Conservation (phyloP, 257 asterid species). For the Solanum sitiens region DNA sequence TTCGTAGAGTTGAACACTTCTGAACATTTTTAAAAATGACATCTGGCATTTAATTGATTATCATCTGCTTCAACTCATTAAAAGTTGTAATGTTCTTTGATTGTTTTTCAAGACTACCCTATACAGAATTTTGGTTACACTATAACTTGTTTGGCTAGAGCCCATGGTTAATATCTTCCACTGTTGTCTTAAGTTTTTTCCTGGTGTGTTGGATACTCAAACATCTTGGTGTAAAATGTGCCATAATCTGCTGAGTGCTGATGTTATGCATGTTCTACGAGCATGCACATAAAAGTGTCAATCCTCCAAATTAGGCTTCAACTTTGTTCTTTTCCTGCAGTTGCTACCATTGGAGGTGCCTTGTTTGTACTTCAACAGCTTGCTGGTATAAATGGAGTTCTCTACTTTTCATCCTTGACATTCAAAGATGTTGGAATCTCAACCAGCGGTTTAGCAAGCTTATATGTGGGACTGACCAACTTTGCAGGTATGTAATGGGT, state of each 20-base stretch:
- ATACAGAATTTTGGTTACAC: not conserved
- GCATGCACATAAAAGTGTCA: not conserved
- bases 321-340: constrained; percentile 31
- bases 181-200: not conserved
- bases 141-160: not conserved
- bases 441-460: constrained; percentile 62
- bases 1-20: not conserved
- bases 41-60: not conserved
- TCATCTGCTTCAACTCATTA: not conserved
- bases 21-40: not conserved
- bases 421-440: constrained; percentile 73
- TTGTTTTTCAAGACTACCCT: not conserved
- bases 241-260: not conserved
- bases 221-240: not conserved
- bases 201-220: not conserved
- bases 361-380: constrained; percentile 77
- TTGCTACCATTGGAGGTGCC: constrained; percentile 72
- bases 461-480: constrained; percentile 57
- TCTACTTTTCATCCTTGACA: constrained; percentile 79
- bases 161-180: not conserved
- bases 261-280: not conserved
- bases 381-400: constrained; percentile 85
- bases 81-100: not conserved
- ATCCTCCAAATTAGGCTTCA: not conserved
- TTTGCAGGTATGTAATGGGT: constrained; percentile 49